These are phyloP conservation scores for Aspergillus bombycis DNA, from an alignment of 2,329 filamentous ascomycete species.

Conservation along the genomic window DNA sequence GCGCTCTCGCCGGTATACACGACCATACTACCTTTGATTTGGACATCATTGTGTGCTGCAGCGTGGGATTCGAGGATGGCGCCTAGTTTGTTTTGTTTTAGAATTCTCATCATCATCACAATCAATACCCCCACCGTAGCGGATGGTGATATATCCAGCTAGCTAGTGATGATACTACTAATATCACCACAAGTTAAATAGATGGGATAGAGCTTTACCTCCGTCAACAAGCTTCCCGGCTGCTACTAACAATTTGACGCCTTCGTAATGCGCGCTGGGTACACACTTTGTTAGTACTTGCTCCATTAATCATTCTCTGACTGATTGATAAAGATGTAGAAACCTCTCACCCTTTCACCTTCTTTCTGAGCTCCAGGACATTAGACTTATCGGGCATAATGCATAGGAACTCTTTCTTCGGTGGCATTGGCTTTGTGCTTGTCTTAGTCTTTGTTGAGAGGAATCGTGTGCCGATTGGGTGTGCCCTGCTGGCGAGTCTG, in stretches of 20 bases:
- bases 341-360: conserved; percentile 15
- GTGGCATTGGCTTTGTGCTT: neutral
- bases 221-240: conserved; percentile 19
- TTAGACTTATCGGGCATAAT: conserved; percentile 21
- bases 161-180: neutral
- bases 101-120: neutral
- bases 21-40: conserved; percentile 24
- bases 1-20: conserved; percentile 20
- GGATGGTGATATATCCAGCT: no score
- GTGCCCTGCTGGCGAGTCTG: neutral
- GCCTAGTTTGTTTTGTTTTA: conserved; percentile 9
- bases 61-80: conserved; percentile 22
- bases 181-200: neutral
- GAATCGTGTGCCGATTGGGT: neutral
- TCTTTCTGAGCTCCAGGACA: conserved; percentile 12
- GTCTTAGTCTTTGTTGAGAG: neutral
- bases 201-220: conserved; percentile 10
- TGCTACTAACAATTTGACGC: conserved; percentile 17
- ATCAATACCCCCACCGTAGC: no score
- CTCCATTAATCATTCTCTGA: no score
- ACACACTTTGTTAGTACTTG: neutral
- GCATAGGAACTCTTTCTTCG: conserved; percentile 15
- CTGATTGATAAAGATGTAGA: no score
- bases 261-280: conserved; percentile 16
- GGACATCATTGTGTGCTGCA: conserved; percentile 10